Evolutionary conservation across 2,329 filamentous ascomycete genomes (phyloP).

Genomic region (Penicillium expansum): DNA sequence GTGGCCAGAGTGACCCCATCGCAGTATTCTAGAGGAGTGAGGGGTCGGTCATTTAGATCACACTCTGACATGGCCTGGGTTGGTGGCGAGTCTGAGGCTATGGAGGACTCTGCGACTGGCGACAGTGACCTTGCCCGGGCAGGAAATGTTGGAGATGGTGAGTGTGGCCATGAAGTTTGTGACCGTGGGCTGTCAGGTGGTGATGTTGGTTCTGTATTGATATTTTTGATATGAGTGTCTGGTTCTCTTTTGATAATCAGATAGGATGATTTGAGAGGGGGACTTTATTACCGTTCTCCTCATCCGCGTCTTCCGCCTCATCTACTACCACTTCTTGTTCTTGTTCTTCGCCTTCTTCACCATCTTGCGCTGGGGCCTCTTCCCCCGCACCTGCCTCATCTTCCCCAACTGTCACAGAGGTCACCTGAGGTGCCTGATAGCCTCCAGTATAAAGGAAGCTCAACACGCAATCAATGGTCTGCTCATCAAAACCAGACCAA

Average conservation of each 20-base stretch:
- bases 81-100: background rate
- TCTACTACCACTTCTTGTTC: background rate
- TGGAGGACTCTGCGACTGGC: background rate
- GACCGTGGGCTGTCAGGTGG: background rate
- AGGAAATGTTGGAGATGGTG: background rate
- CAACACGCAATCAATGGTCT: conserved; percentile 4
- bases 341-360: background rate
- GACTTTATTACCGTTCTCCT: background rate
- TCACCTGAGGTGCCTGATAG: background rate
- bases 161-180: background rate
- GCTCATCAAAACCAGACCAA: conserved; percentile 1
- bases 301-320: background rate
- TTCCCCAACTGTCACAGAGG: background rate
- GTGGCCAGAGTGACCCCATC: background rate
- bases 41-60: background rate
- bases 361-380: background rate
- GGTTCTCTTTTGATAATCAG: background rate
- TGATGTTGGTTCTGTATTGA: background rate
- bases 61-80: background rate
- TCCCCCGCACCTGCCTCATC: background rate
- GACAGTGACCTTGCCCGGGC: background rate
- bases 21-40: background rate
- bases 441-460: background rate
- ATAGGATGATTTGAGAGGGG: too few relatives aligned
- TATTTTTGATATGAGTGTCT: background rate